Conservation (phyloP, 2,329 filamentous ascomycete genomes). For the Verticillium alfalfae region DNA sequence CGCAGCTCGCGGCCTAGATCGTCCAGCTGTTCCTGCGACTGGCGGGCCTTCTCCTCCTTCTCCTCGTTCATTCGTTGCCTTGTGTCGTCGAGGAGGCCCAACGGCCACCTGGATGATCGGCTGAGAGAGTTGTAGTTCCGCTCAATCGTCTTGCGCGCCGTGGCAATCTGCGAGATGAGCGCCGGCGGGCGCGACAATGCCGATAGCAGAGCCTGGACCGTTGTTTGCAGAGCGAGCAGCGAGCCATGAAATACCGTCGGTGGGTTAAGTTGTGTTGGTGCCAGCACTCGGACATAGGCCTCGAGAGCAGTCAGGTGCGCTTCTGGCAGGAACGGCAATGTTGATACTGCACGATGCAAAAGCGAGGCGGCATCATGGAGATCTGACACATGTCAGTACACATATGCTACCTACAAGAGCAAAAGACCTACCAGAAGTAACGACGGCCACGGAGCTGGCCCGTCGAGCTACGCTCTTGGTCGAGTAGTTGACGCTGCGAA, state of each 20-base stretch:
- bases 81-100: constrained; percentile 81
- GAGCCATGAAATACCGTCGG: constrained; percentile 67
- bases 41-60: constrained; percentile 71
- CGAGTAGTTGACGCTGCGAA: constrained; percentile 77
- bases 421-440: constrained; percentile 45
- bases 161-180: constrained; percentile 71
- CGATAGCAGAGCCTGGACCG: constrained; percentile 73
- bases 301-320: constrained; percentile 66
- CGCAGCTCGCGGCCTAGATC: constrained; percentile 75
- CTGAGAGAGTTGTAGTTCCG: constrained; percentile 70
- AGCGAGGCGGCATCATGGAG: constrained; percentile 60
- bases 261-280: constrained; percentile 67
- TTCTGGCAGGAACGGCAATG: constrained; percentile 61
- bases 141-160: constrained; percentile 68
- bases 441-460: constrained; percentile 67
- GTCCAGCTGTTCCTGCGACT: constrained; percentile 64
- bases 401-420: neutral
- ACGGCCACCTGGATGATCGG: constrained; percentile 72
- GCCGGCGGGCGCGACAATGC: constrained; percentile 74
- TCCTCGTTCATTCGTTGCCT: constrained; percentile 78
- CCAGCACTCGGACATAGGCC: constrained; percentile 62
- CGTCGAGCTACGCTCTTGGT: constrained; percentile 78
- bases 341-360: constrained; percentile 44
- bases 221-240: constrained; percentile 75
- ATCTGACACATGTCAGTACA: constrained; percentile 37